Base-by-base conservation (phyloP, 257 asterid genomes). In the Solanum dulcamara region DNA sequence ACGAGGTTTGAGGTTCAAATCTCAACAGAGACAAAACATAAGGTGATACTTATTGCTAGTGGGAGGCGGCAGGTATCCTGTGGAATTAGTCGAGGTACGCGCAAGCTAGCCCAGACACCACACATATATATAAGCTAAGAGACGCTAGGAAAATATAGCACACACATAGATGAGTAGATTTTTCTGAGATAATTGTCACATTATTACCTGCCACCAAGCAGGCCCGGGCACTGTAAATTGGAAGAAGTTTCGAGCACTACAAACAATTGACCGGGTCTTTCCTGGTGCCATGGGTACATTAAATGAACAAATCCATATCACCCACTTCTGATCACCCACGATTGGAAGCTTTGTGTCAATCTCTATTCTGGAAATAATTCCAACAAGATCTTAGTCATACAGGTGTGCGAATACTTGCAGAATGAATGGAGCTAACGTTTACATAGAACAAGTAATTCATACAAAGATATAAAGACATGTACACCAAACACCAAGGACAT, bases 211-310 rank as follows among this genome's bases (percentile, higher is more conserved):
- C 99, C 99, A 97, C 99, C 99, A 97, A 22, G 94, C 91, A 83
- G 97, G 93, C 51, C 99, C 99, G n/a, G 99, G 99, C 92, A 95
- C 94, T 7, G 93, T 88, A 71, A 93, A 83, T 88, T 97, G 98
- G 91, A 95, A 97, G 91, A 95, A 97, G 87, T 97, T 95, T 72
- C 99, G 92, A 67, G 99, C 99, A 84, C 99, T 97, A 33, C 98
- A 94, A 77, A 97, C 99, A 70, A 97, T 97, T n/a, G 99, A 96
- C 38, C 99, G 98, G 13, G 99, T 97, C 94, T 97, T 97, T 77
- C 99, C 99, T 15, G 99, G 99, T 71, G 99, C 98, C 98, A 97
- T 94, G 10, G 99, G 99, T 80, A 97, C 91, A 87, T 97, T 97
- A 92, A 95, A 97, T 84, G 99, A 97, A 85, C 99, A 97, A 81